These are phyloP conservation scores for Rossbeevera mucosa DNA, from an alignment of 768 basidiomycete genomes.

Conservation along the genomic window DNA sequence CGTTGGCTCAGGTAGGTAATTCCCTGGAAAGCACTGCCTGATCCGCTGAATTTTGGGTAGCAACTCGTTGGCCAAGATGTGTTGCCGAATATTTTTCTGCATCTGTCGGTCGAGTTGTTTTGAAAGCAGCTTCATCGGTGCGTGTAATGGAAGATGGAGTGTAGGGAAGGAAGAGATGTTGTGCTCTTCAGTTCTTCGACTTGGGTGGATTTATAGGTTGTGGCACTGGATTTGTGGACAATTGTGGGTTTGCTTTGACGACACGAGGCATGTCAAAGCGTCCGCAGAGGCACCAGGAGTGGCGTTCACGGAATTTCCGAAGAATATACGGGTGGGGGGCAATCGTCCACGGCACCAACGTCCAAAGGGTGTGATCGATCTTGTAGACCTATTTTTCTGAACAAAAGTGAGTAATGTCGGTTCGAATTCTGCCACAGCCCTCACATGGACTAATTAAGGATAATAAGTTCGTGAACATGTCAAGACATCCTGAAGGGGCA, in stretches of 20 bases:
- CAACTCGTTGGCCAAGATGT: constrained; percentile 14
- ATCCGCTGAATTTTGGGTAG: constrained; percentile 13
- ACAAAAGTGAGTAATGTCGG: background rate
- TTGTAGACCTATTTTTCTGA: background rate
- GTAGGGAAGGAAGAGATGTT: background rate
- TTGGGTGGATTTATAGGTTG: constrained; percentile 16
- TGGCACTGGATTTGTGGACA: constrained; percentile 23
- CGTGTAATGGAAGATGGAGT: background rate
- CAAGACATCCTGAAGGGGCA: background rate
- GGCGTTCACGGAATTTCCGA: constrained; percentile 8
- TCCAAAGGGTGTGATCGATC: background rate
- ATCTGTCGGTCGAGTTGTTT: constrained; percentile 9
- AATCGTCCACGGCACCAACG: background rate
- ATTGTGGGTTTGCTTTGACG: constrained; percentile 21
- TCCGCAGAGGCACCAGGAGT: constrained; percentile 7
- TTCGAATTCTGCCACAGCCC: background rate
- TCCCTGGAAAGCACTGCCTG: constrained; percentile 12
- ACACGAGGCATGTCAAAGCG: constrained; percentile 26
- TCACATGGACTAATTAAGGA: background rate
- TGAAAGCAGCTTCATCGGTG: constrained; percentile 7
- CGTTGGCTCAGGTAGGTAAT: constrained; percentile 16
- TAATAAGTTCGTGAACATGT: background rate
- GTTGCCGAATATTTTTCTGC: constrained; percentile 7
- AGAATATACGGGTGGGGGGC: background rate
- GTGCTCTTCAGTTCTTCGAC: background rate